Evolutionary conservation across 2,329 filamentous ascomycete species (phyloP).

Genomic region (Colletotrichum scovillei): DNA sequence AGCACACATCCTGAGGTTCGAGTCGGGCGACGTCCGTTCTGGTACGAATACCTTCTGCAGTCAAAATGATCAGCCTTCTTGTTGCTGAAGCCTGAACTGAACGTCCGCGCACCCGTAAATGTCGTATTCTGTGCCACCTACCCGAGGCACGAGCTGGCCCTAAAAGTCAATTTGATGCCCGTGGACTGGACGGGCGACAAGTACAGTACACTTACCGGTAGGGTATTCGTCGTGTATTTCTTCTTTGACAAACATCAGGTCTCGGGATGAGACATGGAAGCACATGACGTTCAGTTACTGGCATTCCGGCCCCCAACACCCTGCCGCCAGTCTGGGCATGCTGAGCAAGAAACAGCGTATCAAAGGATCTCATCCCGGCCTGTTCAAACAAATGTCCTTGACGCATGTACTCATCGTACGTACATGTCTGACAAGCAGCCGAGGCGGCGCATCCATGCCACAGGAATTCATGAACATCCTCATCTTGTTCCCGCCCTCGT

Average conservation of each 20-base stretch:
- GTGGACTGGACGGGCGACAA: neutral
- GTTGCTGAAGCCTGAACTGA: slow-evolving; percentile 6
- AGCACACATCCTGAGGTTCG: slow-evolving; percentile 20
- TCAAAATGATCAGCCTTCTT: neutral
- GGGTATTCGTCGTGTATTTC: neutral
- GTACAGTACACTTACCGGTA: neutral
- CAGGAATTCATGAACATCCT: slow-evolving; percentile 20
- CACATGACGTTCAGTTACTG: slow-evolving; percentile 20
- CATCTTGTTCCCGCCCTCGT: slow-evolving; percentile 15
- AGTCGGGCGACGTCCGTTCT: slow-evolving; percentile 20
- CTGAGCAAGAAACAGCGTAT: slow-evolving; percentile 2
- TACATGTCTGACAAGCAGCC: slow-evolving; percentile 16
- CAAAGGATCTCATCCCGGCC: neutral
- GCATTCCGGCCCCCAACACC: slow-evolving; percentile 1
- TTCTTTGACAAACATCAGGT: slow-evolving; percentile 23
- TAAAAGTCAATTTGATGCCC: slow-evolving; percentile 3
- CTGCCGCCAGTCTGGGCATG: slow-evolving; percentile 8
- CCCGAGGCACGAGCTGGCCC: neutral
- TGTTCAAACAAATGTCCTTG: slow-evolving; percentile 4
- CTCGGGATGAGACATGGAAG: slow-evolving; percentile 26
- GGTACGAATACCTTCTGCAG: neutral
- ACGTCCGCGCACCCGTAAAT: slow-evolving; percentile 12
- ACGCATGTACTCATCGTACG: neutral
- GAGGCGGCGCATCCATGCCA: slow-evolving; percentile 8
- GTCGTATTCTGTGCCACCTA: neutral